phyloP scores from a whole-genome alignment of 108 stramenopile species.

The Craspedostauros australis region DNA sequence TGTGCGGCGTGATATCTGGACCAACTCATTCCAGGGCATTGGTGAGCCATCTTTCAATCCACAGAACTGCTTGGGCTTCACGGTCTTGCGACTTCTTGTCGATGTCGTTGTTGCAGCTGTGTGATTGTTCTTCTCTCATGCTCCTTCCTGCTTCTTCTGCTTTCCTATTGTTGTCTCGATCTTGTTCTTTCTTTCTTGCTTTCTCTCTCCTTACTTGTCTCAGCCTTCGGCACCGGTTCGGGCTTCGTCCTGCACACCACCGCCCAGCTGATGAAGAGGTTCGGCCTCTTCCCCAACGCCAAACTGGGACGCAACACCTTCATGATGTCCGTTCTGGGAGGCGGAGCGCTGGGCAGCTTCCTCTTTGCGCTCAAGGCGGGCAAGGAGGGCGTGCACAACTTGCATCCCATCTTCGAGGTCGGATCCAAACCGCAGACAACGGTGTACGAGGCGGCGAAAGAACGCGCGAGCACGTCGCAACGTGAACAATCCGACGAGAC shows the following conservation, averaged over 20 bases:
- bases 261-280: conserved; percentile 16
- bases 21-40: conserved; percentile 52
- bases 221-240: conserved; percentile 25
- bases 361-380: conserved; percentile 57
- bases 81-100: background rate
- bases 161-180: background rate
- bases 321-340: conserved; percentile 49
- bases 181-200: background rate
- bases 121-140: background rate
- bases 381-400: conserved; percentile 63
- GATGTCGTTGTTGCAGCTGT: background rate
- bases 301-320: conserved; percentile 56
- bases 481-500: no score
- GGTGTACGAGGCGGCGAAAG: no score
- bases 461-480: no score
- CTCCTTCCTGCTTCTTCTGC: background rate
- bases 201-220: no score
- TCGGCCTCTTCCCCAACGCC: conserved; percentile 4
- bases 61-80: conserved; percentile 7
- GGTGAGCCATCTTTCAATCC: conserved; percentile 23
- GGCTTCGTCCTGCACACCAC: conserved; percentile 34
- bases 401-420: conserved; percentile 71
- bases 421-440: conserved; percentile 29
- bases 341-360: conserved; percentile 70
- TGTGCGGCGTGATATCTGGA: conserved; percentile 73